Base-by-base conservation (phyloP, 768 basidiomycete genomes). In the Pleurotus ostreatus region DNA sequence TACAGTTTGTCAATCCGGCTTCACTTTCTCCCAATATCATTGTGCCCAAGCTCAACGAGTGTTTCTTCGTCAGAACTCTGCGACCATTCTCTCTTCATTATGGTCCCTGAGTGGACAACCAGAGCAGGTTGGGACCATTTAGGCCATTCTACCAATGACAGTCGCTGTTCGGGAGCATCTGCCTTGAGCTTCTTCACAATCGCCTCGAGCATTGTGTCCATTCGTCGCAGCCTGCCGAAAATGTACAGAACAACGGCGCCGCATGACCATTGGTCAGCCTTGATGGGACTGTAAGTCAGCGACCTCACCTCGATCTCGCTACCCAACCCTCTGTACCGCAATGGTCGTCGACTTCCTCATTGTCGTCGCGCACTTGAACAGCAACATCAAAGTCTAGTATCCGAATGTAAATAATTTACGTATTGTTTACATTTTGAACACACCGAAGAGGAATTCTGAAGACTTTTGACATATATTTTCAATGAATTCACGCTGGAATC, bases 191-290 rank as follows among this genome's bases (percentile, higher is more conserved):
- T 22, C 55, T 26, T 57, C 34, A 38, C 55, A 40, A 39, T 18
- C 25, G 26, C 30, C 25, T 16, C 40, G 18, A 57, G 48, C 15
- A 11, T 9, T 38, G n/a, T 34, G 49, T 38, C n/a, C 22, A 13
- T 48, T 20, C 5, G 18, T 12, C 37, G n/a, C 1, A 49, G 45
- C 20, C 40, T 13, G 18, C 49, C 30, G 9, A 49, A 22, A 44
- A 58, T 41, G 54, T 58, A 51, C 43, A 16, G 41, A 39, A 58
- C 37, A 16, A 58, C 45, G 30, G 18, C 34, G 15, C 57, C 57
- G 39, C 57, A 58, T 30, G 57, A 55, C 53, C 57, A 58, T 23
- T 18, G 44, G 54, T 58, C 57, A 55, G 57, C 53, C 34, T 45
- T 40, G 22, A 57, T 57, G 2, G 57, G 57, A 58, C 57, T 58